These are phyloP conservation scores for Cnidoscolus chayamansa DNA, from an alignment of 441 rosid genomes.

Conservation along the genomic window DNA sequence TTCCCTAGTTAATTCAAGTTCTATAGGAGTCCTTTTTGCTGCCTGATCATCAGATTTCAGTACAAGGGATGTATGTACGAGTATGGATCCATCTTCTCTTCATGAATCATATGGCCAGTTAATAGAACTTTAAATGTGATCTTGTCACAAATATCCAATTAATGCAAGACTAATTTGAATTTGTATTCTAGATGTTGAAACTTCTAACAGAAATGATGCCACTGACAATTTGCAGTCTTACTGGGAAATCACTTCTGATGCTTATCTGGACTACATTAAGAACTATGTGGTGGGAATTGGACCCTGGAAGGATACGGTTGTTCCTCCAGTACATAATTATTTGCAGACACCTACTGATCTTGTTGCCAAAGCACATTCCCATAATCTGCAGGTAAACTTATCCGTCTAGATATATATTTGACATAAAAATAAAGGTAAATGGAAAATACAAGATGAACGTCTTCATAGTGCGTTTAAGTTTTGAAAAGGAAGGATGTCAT, in stretches of 20 bases:
- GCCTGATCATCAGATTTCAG: neutral
- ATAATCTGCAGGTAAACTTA: constrained; percentile 62
- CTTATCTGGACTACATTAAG: constrained; percentile 66
- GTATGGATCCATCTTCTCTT: neutral
- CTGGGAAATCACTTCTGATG: constrained; percentile 78
- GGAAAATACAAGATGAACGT: neutral
- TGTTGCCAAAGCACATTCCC: constrained; percentile 81
- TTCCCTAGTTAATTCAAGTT: no score
- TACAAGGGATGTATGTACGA: neutral
- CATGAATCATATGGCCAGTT: no score
- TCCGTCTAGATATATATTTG: neutral
- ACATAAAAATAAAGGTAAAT: neutral
- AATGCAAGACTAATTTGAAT: neutral
- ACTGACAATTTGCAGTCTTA: constrained; percentile 57
- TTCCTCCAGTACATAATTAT: constrained; percentile 58
- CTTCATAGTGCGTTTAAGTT: neutral
- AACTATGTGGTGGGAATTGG: constrained; percentile 84
- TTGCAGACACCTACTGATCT: constrained; percentile 75
- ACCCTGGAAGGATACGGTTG: constrained; percentile 96
- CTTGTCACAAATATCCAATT: neutral
- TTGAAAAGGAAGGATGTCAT: neutral
- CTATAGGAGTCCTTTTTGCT: neutral
- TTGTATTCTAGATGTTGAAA: neutral
- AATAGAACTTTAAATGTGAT: no score
- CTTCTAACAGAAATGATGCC: constrained; percentile 10